Base-by-base conservation (phyloP, 345 rosid genomes). In the Passiflora organensis region DNA sequence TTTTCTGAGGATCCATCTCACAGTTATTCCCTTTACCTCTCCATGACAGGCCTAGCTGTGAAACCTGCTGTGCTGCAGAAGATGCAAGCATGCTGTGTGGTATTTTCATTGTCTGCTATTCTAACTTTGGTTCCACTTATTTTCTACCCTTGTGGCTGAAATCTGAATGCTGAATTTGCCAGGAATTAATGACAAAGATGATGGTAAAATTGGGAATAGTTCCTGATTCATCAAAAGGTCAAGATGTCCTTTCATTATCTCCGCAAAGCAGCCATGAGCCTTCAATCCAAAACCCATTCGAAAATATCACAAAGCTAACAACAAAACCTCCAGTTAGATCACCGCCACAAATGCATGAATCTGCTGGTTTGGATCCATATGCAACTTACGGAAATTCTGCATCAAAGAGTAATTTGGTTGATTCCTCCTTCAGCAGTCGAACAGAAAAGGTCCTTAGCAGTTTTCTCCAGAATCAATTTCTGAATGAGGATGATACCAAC, bases 51-150 rank as follows among this genome's bases (percentile, higher is more conserved):
- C 48, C 71, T 93, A 28, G 94, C 95, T 38, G 74, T 86, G 74
- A 93, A 89, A 74, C 95, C 96, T 54, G 78, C 91, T 48, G 85
- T 79, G 51, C 44, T 86, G 71, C 72, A 80, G 49, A 84, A 82
- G 75, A 57, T 84, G n/a, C 95, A 93, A 66, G 70, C 78, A 51
- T 65, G 62, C 68, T 42, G 72, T 63, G 21, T 80, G 51, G 99
- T 84, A 77, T 62, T 57, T 50, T 60, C 6, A 23, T 21, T 57
- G 43, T 55, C 16, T 51, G 18, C 51, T 48, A 42, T 45, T 51
- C 23, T 28, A 55, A n/a, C n/a, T n/a, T 16, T 65, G 5, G 13
- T 36, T 10, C 16, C 19, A 14, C 16, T 54, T 43, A 12, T 50
- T 42, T 64, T 23, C 57, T 57, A 43, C 36, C 55, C 65, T 10